phyloP scores from a whole-genome alignment of 345 rosid genomes.

The Noccaea caerulescens region DNA sequence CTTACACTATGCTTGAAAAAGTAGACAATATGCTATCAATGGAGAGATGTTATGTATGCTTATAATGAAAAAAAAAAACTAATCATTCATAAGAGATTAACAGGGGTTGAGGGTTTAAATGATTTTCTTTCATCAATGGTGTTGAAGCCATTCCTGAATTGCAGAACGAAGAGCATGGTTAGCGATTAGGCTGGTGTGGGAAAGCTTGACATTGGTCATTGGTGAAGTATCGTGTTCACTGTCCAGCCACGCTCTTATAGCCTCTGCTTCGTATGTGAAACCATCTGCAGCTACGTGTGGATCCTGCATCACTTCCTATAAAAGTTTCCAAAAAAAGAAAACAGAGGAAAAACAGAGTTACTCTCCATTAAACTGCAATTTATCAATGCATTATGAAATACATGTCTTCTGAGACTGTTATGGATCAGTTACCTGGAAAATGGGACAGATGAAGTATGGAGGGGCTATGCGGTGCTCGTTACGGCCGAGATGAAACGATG shows the following conservation, averaged over 20 bases:
- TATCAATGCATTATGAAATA: neutral
- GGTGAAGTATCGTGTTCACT: slow-evolving; percentile 72
- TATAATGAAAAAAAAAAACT: slow-evolving; percentile 28
- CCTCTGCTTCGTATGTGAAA: slow-evolving; percentile 78
- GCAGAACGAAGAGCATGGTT: slow-evolving; percentile 64
- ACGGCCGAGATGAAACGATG: slow-evolving; percentile 52
- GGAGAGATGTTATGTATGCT: slow-evolving; percentile 31
- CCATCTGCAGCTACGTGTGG: slow-evolving; percentile 90
- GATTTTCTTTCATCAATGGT: slow-evolving; percentile 32
- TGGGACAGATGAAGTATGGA: slow-evolving; percentile 79
- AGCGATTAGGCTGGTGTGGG: slow-evolving; percentile 52
- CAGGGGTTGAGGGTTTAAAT: slow-evolving; percentile 6
- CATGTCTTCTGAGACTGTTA: neutral
- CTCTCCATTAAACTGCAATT: slow-evolving; percentile 9
- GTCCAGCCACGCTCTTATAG: slow-evolving; percentile 77
- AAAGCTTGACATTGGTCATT: slow-evolving; percentile 62
- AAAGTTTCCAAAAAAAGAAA: slow-evolving; percentile 33
- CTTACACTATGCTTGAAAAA: slow-evolving; percentile 33
- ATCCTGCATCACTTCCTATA: slow-evolving; percentile 82
- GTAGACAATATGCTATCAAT: slow-evolving; percentile 26
- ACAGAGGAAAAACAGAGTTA: too few species aligned
- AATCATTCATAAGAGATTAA: slow-evolving; percentile 25
- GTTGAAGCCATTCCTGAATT: slow-evolving; percentile 72
- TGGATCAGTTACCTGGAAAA: slow-evolving; percentile 62
- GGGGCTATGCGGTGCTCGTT: slow-evolving; percentile 67